Percentiles rank a stretch among this genome's conserved stretches.
These are phyloP conservation scores for Microcos paniculata DNA, from an alignment of 345 rosid genomes.

Conservation along the genomic window DNA sequence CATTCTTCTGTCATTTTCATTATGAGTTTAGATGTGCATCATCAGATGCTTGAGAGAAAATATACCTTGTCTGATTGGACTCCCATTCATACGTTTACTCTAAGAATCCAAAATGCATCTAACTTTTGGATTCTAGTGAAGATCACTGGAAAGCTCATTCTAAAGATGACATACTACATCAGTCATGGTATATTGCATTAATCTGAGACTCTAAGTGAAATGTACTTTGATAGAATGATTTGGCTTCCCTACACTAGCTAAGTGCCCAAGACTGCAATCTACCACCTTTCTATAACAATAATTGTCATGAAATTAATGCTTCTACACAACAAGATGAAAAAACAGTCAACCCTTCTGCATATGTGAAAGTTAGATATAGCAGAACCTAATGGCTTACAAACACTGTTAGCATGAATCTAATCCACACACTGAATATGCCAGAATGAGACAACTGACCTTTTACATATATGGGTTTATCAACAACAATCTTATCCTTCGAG, in stretches of 20 bases:
- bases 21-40: background rate
- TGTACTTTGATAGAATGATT: background rate
- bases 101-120: background rate
- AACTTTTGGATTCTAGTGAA: background rate
- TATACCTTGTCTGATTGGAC: background rate
- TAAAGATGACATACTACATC: background rate
- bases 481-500: constrained; percentile 88
- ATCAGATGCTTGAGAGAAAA: constrained; percentile 7
- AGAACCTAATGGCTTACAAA: background rate
- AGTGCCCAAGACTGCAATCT: too few relatives aligned
- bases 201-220: background rate
- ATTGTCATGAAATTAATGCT: background rate
- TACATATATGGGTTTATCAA: constrained; percentile 84
- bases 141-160: background rate
- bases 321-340: background rate
- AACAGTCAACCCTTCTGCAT: background rate
- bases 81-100: background rate
- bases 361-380: background rate
- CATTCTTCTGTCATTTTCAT: background rate
- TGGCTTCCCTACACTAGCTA: background rate
- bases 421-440: background rate
- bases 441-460: constrained; percentile 58
- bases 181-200: background rate
- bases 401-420: background rate
- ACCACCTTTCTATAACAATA: background rate